Evolutionary conservation across 768 basidiomycete genomes (phyloP).

Genomic region (Lepiota brunneoincarnata): DNA sequence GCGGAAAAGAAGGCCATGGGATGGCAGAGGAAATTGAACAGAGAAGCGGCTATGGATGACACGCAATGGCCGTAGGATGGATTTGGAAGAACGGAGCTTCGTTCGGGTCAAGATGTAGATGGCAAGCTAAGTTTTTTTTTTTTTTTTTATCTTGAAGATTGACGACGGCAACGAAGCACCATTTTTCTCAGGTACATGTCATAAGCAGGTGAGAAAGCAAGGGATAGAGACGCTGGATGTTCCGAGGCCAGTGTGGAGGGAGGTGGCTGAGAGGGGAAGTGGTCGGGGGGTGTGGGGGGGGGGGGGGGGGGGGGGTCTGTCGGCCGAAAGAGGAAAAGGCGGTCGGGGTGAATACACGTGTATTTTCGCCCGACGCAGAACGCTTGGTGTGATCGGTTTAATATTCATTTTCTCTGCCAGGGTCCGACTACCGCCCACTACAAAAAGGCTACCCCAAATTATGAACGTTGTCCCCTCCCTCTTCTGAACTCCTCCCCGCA

Average conservation of each 20-base stretch:
- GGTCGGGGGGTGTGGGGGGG: conserved; percentile 2
- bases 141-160: not conserved
- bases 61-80: conserved; percentile 5
- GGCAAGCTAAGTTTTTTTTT: not conserved
- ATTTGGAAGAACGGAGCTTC: conserved; percentile 5
- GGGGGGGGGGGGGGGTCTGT: conserved; percentile 21
- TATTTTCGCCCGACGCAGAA: conserved; percentile 62
- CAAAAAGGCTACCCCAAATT: conserved; percentile 38
- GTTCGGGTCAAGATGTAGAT: not conserved
- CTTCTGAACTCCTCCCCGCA: conserved; percentile 25
- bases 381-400: conserved; percentile 39
- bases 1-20: conserved; percentile 1
- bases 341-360: conserved; percentile 73
- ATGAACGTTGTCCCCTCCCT: conserved; percentile 24
- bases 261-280: not conserved
- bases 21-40: not conserved
- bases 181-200: conserved; percentile 12
- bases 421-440: conserved; percentile 42
- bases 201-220: not conserved
- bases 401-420: conserved; percentile 50
- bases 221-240: not conserved
- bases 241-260: not conserved
- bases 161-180: not conserved
- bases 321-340: conserved; percentile 26
- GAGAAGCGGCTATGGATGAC: conserved; percentile 6